phyloP scores from a whole-genome alignment of 345 rosid species.

The Pelargonium nanum region DNA sequence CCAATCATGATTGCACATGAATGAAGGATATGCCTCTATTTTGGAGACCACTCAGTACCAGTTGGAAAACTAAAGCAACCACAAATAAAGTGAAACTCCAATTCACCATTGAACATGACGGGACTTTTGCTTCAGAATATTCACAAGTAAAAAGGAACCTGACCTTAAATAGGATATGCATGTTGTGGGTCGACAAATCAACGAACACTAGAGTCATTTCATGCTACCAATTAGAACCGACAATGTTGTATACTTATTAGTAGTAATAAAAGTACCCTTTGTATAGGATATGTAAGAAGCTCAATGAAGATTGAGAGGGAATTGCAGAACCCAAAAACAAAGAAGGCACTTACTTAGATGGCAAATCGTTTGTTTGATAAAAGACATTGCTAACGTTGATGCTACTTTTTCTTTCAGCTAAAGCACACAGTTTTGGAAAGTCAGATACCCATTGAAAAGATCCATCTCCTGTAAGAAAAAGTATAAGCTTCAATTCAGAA shows the following conservation, averaged over 20 bases:
- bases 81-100: not conserved
- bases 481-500: constrained; percentile 3
- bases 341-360: not conserved
- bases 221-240: not conserved
- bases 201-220: not conserved
- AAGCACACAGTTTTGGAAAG: constrained; percentile 9
- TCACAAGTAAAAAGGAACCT: constrained; percentile 6
- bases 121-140: constrained; percentile 10
- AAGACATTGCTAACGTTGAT: no score
- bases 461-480: no score
- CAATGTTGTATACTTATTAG: not conserved
- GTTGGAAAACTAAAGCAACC: not conserved
- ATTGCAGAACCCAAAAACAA: not conserved
- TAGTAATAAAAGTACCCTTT: no score
- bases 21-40: not conserved
- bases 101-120: constrained; percentile 8
- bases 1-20: not conserved
- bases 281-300: not conserved
- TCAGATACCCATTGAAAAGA: no score
- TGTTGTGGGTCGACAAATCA: constrained; percentile 3
- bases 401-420: constrained; percentile 8
- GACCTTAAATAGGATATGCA: constrained; percentile 4
- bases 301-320: not conserved
- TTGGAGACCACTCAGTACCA: not conserved
- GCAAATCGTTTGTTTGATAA: no score